A percentile compares a stretch with the other conserved stretches of the same genome.
Conservation (phyloP, 2,329 filamentous ascomycete genomes). For the Lizonia empirigonia region DNA sequence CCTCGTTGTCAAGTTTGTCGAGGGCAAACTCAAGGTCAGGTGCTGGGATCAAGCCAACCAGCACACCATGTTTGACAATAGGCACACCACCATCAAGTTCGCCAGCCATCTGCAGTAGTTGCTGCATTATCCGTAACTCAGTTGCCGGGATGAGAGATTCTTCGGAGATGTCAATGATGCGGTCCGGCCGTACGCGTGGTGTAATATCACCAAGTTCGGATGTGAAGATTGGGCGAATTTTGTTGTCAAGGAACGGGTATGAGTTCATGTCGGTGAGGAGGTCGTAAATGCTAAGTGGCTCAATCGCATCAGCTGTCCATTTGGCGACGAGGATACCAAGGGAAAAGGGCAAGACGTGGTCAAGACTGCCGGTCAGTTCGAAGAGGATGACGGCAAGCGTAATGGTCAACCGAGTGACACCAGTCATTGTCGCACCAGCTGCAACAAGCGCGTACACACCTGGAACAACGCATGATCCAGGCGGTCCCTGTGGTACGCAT, state of each 20-base stretch:
- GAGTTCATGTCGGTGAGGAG: slow-evolving; percentile 95
- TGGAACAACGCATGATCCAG: slow-evolving; percentile 87
- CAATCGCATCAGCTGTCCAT: slow-evolving; percentile 95
- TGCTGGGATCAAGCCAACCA: slow-evolving; percentile 90
- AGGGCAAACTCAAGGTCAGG: slow-evolving; percentile 93
- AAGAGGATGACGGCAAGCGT: slow-evolving; percentile 95
- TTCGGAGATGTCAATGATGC: slow-evolving; percentile 85
- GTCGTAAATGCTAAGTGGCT: slow-evolving; percentile 94
- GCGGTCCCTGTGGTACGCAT: slow-evolving; percentile 70
- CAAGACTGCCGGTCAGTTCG: slow-evolving; percentile 90
- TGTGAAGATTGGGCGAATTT: slow-evolving; percentile 88
- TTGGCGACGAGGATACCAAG: slow-evolving; percentile 92
- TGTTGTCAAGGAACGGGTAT: slow-evolving; percentile 97
- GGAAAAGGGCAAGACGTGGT: slow-evolving; percentile 95
- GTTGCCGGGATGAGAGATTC: slow-evolving; percentile 80
- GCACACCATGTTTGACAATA: slow-evolving; percentile 75
- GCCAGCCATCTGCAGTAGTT: slow-evolving; percentile 79
- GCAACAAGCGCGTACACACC: slow-evolving; percentile 97
- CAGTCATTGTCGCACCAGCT: slow-evolving; percentile 96
- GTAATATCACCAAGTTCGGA: slow-evolving; percentile 87
- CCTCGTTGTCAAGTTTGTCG: slow-evolving; percentile 80
- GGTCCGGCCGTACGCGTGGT: slow-evolving; percentile 72
- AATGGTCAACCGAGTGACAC: slow-evolving; percentile 89
- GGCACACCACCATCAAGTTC: slow-evolving; percentile 92
- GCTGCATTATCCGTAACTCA: slow-evolving; percentile 78